Evolutionary conservation across 305 asterid species (phyloP), one percentile per base, ranked within the genome.

Genomic region (Coffea humblotiana): DNA sequence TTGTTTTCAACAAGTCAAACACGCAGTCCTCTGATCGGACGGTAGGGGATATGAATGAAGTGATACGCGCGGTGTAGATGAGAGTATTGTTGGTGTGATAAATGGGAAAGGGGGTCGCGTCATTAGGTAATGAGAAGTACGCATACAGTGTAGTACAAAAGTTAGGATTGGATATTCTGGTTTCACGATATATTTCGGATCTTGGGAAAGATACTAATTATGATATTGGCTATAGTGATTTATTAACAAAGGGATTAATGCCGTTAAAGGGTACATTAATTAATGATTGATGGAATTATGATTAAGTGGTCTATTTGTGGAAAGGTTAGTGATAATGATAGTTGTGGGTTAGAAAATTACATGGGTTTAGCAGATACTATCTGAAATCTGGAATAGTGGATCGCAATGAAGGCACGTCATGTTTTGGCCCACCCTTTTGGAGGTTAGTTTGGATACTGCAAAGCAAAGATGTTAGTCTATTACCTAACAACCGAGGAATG

Each of bases 301-400:
- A 82, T 82, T 81, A 82, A 43, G 82, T n/a, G 47, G 79, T 83
- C 84, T 70, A 82, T 88, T 77, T 86, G 83, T n/a, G 70, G 84
- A 86, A 87, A 86, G 89, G 73, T 88, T 86, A 86, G 86, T 82
- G 91, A 89, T 90, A 90, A 90, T 89, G 94, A 89, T 88, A 80
- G 88, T 80, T 78, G 76, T 75, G 84, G 77, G 79, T 47, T 81
- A 61, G 66, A 51, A 25, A 83, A 82, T 80, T 49, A 13, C 73
- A 82, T 76, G 81, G 74, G 77, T 65, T 82, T 82, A 73, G 73
- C 83, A 73, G 66, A 79, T 78, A 29, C 32, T 29, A 58, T 82
- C 67, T 79, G 52, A 70, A 78, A 82, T 47, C 79, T 79, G 77
- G 86, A 80, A 65, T 29, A 48, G 47, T 69, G 88, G 77, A 79